These are phyloP conservation scores for Phytophthora uliginosa DNA, from an alignment of 352 stramenopile genomes.

Conservation along the genomic window DNA sequence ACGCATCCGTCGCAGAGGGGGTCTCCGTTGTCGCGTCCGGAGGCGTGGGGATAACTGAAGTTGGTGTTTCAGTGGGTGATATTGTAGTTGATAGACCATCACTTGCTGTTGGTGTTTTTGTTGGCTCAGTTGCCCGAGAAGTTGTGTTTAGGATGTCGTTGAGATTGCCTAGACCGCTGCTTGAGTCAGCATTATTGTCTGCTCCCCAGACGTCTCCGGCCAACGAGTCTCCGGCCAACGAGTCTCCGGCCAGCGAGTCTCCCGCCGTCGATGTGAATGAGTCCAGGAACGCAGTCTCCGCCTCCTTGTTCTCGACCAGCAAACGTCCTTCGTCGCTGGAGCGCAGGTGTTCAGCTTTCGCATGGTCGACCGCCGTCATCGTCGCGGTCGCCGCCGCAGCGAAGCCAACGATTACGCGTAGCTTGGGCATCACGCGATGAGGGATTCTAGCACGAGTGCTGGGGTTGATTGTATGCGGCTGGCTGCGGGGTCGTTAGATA, in stretches of 20 bases:
- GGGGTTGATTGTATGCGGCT: background rate
- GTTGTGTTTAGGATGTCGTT: constrained; percentile 3
- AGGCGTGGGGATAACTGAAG: background rate
- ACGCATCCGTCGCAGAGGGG: background rate
- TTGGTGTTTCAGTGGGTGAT: background rate
- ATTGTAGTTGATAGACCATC: no score
- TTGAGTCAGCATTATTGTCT: background rate
- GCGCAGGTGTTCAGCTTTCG: constrained; percentile 15
- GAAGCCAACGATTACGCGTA: constrained; percentile 20
- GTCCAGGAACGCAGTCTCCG: constrained; percentile 15
- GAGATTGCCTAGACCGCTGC: background rate
- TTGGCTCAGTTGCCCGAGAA: background rate
- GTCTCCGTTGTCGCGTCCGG: constrained; percentile 2
- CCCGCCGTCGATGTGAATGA: constrained; percentile 2
- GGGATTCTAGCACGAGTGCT: background rate
- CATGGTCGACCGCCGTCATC: constrained; percentile 15
- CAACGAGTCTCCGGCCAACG: background rate
- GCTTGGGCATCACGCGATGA: constrained; percentile 20
- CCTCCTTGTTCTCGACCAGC: constrained; percentile 1
- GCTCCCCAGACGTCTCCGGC: constrained; percentile 1
- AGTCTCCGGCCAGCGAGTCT: background rate
- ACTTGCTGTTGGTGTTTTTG: background rate
- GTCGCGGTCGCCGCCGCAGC: constrained; percentile 14
- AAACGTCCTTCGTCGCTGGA: constrained; percentile 2
- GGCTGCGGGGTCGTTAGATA: constrained; percentile 3